Base-by-base conservation (phyloP, 2,329 filamentous ascomycete species). In the Nemania sp. region DNA sequence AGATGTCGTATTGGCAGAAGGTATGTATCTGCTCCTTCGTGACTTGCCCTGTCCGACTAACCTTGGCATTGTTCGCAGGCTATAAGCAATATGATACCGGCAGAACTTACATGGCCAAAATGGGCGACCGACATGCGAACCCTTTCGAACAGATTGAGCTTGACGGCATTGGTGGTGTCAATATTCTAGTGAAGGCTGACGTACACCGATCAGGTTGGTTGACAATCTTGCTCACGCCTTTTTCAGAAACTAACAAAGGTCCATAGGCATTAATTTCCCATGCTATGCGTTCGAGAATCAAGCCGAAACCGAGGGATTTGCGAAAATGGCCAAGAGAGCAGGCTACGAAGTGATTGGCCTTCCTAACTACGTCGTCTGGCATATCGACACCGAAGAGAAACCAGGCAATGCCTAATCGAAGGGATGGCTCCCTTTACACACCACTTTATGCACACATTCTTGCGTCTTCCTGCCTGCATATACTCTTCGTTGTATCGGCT, bases 331-430 rank as follows among this genome's bases (percentile, higher is more conserved):
- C 67, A 98, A 97, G 84, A 88, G 94, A 71, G 96, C 96, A 20
- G 96, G 96, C 52, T 98, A 98, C 79, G 87, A 93, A 77, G 96
- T 99, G 27, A 88, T 93, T 73, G 96, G 96, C 53, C 85, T 99
- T 64, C 96, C 95, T 49, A 99, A 99, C 80, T 99, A 99, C 79
- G 91, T 99, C 58, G 95, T 99, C 67, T 99, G 96, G 96, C 96
- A 99, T 79, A 93, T 97, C 76, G 96, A 99, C 80, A 99, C 96
- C 2, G 89, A 94, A 64, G 96, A 99, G 84, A 97, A 98, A 86
- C 88, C 89, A 38, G 93, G 94, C 38, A 98, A 98, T 79, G 78
- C 82, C 73, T 88, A 82, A 76, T 69, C 54, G 59, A 54, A 55
- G 18, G 49, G 41, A 51, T 55, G 27, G 38, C 22, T n/a, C 55